Evolutionary conservation across 2,329 filamentous ascomycete genomes (phyloP).

Genomic region (Diaporthe capsici): DNA sequence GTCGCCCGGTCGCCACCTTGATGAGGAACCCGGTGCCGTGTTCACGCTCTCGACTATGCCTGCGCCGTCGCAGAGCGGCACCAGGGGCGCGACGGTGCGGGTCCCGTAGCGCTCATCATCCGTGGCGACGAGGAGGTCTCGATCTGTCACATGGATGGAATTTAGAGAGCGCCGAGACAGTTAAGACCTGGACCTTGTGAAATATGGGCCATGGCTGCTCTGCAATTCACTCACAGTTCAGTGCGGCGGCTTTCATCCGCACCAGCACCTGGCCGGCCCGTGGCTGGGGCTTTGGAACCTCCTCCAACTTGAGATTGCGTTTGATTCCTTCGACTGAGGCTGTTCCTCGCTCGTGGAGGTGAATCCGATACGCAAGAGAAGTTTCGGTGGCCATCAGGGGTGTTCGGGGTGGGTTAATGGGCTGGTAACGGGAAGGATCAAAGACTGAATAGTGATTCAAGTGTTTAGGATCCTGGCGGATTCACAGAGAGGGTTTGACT

Average conservation of each 20-base stretch:
- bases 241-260: slow-evolving; percentile 19
- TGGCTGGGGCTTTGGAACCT: background rate
- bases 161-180: background rate
- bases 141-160: background rate
- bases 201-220: background rate
- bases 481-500: fast-evolving
- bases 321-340: background rate
- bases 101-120: background rate
- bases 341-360: background rate
- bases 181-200: background rate
- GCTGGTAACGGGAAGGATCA: background rate
- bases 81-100: background rate
- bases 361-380: slow-evolving; percentile 6
- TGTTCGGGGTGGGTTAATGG: background rate
- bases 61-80: background rate
- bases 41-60: slow-evolving; percentile 16
- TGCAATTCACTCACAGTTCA: background rate
- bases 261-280: background rate
- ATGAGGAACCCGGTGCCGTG: background rate
- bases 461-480: too few relatives aligned
- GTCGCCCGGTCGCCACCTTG: background rate
- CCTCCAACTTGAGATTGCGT: slow-evolving; percentile 11
- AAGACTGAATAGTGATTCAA: background rate
- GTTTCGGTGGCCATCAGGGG: background rate
- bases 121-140: slow-evolving; percentile 19